phyloP scores from a whole-genome alignment of 2,329 filamentous ascomycete species.

The Helotiales sp. region DNA sequence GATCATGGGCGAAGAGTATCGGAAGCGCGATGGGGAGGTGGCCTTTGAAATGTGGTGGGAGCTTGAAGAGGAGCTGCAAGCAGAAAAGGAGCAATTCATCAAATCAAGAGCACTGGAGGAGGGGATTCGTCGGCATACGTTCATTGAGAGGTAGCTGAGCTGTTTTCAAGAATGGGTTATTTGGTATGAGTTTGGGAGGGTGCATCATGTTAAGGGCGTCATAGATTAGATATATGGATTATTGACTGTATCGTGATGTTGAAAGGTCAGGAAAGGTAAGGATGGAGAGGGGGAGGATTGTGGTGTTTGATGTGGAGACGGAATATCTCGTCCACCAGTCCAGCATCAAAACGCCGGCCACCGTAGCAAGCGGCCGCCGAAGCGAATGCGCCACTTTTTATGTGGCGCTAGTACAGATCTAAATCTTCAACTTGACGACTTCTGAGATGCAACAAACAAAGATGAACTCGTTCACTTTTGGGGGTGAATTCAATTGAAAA shows the following conservation, averaged over 20 bases:
- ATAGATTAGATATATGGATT: not conserved
- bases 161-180: not conserved
- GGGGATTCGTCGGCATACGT: not conserved
- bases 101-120: conserved; percentile 15
- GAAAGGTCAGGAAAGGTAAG: not conserved
- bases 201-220: not conserved
- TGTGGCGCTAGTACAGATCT: conserved; percentile 9
- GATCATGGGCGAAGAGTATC: conserved; percentile 46
- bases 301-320: not conserved
- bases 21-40: conserved; percentile 47
- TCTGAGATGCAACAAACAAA: not conserved
- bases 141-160: conserved; percentile 3
- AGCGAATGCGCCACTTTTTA: conserved; percentile 9
- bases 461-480: conserved; percentile 11
- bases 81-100: conserved; percentile 21
- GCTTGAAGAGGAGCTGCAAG: conserved; percentile 23
- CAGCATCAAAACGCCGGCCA: too few relatives aligned
- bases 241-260: not conserved
- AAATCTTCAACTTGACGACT: conserved; percentile 11
- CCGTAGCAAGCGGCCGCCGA: not conserved
- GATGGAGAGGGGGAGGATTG: not conserved
- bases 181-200: not conserved
- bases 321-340: too few relatives aligned
- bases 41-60: conserved; percentile 37
- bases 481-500: conserved; percentile 8